These are phyloP conservation scores for Cicer chorassanicum DNA, from an alignment of 306 rosid genomes.

Conservation along the genomic window DNA sequence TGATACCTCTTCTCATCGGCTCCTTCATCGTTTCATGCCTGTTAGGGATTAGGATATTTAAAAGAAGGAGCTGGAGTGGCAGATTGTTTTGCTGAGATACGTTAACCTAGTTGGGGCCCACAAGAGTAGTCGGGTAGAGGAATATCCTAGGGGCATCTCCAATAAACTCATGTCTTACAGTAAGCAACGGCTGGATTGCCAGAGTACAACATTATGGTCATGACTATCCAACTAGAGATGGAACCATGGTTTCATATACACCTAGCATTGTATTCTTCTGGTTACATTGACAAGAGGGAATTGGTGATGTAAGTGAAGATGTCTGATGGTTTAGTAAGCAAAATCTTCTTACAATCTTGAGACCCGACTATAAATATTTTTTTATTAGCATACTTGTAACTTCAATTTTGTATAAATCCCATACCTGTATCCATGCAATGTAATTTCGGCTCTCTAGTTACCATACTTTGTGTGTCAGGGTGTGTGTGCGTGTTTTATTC, in stretches of 20 bases:
- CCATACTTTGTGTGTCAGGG: background rate
- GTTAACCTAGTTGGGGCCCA: too few species aligned
- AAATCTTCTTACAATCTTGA: background rate
- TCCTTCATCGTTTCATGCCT: background rate
- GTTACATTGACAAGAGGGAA: too few species aligned
- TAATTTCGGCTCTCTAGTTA: background rate
- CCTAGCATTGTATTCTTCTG: too few species aligned
- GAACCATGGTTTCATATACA: background rate
- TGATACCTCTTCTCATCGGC: background rate
- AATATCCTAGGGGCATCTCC: conserved; percentile 84
- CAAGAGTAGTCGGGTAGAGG: conserved; percentile 75
- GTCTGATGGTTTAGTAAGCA: background rate
- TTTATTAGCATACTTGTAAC: background rate
- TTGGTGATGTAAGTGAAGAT: background rate
- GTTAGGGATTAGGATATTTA: background rate
- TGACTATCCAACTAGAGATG: background rate
- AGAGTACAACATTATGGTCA: background rate
- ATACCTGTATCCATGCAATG: background rate
- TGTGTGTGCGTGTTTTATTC: background rate
- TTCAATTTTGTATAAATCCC: background rate
- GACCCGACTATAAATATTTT: background rate
- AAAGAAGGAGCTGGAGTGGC: too few species aligned
- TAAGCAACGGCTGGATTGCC: conserved; percentile 47
- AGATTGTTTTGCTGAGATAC: too few species aligned
- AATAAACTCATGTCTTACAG: conserved; percentile 89